Evolutionary conservation across 2,329 filamentous ascomycete genomes (phyloP).

Genomic region (Fusarium gaditjirri): DNA sequence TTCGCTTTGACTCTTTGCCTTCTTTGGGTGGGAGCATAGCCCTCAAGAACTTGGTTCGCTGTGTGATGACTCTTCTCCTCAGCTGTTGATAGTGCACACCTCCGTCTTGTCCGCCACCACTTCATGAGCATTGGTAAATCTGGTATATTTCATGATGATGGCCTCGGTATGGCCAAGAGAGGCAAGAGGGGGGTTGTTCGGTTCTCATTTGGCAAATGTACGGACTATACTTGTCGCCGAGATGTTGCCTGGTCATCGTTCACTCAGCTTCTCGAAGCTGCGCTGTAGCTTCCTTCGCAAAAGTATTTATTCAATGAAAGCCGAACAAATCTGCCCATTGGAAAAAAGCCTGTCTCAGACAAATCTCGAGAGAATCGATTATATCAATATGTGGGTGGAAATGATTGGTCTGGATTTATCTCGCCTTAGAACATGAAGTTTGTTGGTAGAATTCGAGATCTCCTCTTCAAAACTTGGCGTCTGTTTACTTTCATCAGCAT

Average conservation of each 20-base stretch:
- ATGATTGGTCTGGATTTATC: constrained; percentile 27
- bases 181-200: not conserved
- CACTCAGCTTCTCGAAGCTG: constrained; percentile 15
- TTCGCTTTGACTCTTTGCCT: constrained; percentile 24
- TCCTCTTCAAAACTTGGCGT: not conserved
- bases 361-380: constrained; percentile 4
- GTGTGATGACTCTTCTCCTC: constrained; percentile 41
- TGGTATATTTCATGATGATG: constrained; percentile 21
- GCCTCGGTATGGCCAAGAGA: constrained; percentile 7
- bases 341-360: constrained; percentile 7
- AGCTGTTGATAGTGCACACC: constrained; percentile 33
- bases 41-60: constrained; percentile 35
- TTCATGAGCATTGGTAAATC: constrained; percentile 25
- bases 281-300: not conserved
- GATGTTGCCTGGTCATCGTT: not conserved
- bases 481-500: not conserved
- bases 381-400: constrained; percentile 13
- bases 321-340: constrained; percentile 15
- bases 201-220: not conserved
- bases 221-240: not conserved
- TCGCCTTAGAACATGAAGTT: constrained; percentile 26
- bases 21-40: constrained; percentile 27
- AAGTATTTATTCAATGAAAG: not conserved
- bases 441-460: not conserved
- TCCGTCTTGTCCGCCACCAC: constrained; percentile 39